Percentiles rank a stretch among this genome's conserved stretches.
phyloP scores from a whole-genome alignment of 495 filamentous ascomycete species.

The Mycothermus thermophilus region DNA sequence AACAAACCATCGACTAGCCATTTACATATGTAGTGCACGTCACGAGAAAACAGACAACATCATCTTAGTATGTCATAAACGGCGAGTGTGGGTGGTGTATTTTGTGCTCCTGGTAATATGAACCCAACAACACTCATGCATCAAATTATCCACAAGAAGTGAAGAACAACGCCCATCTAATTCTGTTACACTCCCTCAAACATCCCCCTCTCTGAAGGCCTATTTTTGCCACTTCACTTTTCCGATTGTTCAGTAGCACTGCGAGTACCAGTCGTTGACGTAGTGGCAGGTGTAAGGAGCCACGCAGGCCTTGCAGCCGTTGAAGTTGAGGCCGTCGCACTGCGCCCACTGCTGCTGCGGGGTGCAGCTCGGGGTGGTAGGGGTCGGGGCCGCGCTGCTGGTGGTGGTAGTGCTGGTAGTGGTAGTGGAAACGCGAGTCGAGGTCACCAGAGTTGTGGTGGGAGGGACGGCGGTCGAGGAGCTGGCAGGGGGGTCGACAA shows the following conservation, averaged over 20 bases:
- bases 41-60: no score
- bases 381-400: slow-evolving; percentile 10
- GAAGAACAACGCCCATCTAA: no score
- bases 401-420: slow-evolving; percentile 8
- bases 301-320: slow-evolving; percentile 28
- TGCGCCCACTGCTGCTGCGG: slow-evolving; percentile 29
- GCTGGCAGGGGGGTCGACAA: slow-evolving; percentile 5
- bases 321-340: slow-evolving; percentile 30
- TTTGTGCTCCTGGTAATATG: no score
- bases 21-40: no score
- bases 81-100: no score
- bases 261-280: slow-evolving; percentile 28
- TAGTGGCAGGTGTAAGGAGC: slow-evolving; percentile 25
- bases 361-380: slow-evolving; percentile 6
- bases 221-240: no score
- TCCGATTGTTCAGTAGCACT: slow-evolving; percentile 9
- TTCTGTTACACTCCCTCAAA: no score
- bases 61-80: no score
- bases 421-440: slow-evolving; percentile 4
- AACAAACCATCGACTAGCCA: no score
- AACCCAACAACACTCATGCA: no score
- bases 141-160: no score
- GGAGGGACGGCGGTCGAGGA: not conserved
- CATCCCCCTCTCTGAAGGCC: no score
- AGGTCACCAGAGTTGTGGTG: slow-evolving; percentile 12